phyloP scores from a whole-genome alignment of 352 stramenopile genomes.

The Saprolegnia diclina region DNA sequence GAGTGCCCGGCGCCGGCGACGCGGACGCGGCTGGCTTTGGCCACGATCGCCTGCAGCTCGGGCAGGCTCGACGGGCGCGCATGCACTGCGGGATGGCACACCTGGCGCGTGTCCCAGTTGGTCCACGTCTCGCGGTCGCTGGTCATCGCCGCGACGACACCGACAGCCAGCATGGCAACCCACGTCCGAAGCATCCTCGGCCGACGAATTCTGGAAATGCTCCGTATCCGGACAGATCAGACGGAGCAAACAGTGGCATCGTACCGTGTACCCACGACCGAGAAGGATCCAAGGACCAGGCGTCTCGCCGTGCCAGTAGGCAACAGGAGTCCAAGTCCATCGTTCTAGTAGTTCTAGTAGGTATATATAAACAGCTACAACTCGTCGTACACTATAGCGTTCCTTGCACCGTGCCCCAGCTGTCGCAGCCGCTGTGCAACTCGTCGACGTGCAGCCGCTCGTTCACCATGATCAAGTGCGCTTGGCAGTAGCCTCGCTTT shows the following conservation, averaged over 20 bases:
- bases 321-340: too few relatives aligned
- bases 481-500: too few relatives aligned
- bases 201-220: not conserved
- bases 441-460: too few relatives aligned
- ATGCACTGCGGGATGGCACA: constrained; percentile 18
- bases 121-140: constrained; percentile 2
- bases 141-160: not conserved
- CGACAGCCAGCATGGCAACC: not conserved
- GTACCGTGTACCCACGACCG: not conserved
- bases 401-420: too few relatives aligned
- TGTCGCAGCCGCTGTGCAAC: too few relatives aligned
- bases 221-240: not conserved
- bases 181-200: not conserved
- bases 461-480: too few relatives aligned
- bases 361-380: too few relatives aligned
- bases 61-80: not conserved
- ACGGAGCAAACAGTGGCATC: not conserved
- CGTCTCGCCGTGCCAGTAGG: too few relatives aligned
- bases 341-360: too few relatives aligned
- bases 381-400: too few relatives aligned
- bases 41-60: constrained; percentile 9
- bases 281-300: not conserved
- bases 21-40: not conserved
- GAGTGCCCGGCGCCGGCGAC: constrained; percentile 21
- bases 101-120: constrained; percentile 26